Evolutionary conservation across 352 stramenopile species (phyloP).

Genomic region (Pythium myriotylum): DNA sequence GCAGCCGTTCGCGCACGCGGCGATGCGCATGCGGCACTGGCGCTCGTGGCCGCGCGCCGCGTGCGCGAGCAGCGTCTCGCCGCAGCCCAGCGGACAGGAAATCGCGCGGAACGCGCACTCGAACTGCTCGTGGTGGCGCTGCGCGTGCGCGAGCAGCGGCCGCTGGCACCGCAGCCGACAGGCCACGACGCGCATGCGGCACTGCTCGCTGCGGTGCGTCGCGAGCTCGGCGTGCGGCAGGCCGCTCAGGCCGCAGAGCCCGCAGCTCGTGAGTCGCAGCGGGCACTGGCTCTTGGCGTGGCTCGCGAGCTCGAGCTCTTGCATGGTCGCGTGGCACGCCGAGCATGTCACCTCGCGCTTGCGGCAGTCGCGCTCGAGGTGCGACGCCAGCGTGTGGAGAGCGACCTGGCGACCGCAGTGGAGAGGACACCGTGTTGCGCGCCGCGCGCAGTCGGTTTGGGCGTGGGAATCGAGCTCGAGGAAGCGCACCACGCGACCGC

Average conservation of each 20-base stretch:
- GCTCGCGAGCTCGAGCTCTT: conserved; percentile 35
- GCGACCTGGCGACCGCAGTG: conserved; percentile 58
- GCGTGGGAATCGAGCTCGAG: conserved; percentile 49
- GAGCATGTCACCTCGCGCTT: conserved; percentile 45
- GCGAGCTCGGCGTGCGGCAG: conserved; percentile 37
- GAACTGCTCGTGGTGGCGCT: conserved; percentile 56
- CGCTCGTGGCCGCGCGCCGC: conserved; percentile 57
- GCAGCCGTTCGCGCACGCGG: conserved; percentile 52
- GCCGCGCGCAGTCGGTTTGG: conserved; percentile 30
- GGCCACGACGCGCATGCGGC: conserved; percentile 59
- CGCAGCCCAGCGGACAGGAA: conserved; percentile 72
- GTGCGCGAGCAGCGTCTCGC: conserved; percentile 48
- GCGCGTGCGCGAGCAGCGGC: conserved; percentile 54
- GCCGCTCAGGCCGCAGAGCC: conserved; percentile 50
- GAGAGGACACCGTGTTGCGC: conserved; percentile 43
- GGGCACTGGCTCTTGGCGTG: conserved; percentile 43
- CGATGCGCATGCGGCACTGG: conserved; percentile 63
- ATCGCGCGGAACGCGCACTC: conserved; percentile 64
- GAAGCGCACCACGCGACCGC: conserved; percentile 38
- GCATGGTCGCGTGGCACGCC: conserved; percentile 36
- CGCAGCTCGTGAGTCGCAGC: conserved; percentile 53
- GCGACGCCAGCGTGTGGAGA: conserved; percentile 41
- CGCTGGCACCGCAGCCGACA: conserved; percentile 55
- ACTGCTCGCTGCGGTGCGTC: conserved; percentile 48
- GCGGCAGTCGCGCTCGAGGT: conserved; percentile 42